Evolutionary conservation across 768 basidiomycete species (phyloP).

Genomic region (Megacollybia marginata): DNA sequence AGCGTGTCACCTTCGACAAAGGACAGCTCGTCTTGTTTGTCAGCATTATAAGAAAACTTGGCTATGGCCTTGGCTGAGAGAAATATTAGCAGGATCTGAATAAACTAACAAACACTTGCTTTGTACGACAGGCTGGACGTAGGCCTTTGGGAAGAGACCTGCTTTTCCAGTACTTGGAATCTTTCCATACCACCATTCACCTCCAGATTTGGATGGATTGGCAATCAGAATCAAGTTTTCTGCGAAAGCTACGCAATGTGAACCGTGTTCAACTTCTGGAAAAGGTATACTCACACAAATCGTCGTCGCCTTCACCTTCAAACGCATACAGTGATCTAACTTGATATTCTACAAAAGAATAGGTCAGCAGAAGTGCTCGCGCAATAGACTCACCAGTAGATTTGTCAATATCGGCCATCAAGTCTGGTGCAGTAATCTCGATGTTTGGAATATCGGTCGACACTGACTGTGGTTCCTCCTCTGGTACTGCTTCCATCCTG

Average conservation of each 20-base stretch:
- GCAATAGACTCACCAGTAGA: conserved; percentile 38
- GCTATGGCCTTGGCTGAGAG: conserved; percentile 63
- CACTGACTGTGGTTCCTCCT: conserved; percentile 43
- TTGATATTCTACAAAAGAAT: conserved; percentile 46
- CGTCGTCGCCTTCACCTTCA: conserved; percentile 80
- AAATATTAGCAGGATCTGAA: conserved; percentile 1
- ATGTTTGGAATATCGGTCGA: conserved; percentile 43
- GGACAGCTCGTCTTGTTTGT: conserved; percentile 74
- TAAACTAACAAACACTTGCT: conserved; percentile 36
- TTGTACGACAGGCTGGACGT: conserved; percentile 65
- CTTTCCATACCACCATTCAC: conserved; percentile 93
- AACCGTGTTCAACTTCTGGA: background rate
- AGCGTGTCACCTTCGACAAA: conserved; percentile 78
- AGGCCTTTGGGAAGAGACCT: conserved; percentile 89
- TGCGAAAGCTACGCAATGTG: conserved; percentile 50
- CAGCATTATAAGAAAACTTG: conserved; percentile 67
- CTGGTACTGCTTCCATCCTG: conserved; percentile 43
- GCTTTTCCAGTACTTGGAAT: conserved; percentile 53
- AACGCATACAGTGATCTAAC: conserved; percentile 82
- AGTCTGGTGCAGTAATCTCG: conserved; percentile 40
- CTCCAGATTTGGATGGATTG: conserved; percentile 77
- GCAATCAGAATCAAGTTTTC: conserved; percentile 74
- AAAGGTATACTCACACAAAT: conserved; percentile 59
- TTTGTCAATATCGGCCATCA: conserved; percentile 69
- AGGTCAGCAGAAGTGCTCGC: conserved; percentile 6